Evolutionary conservation across 2,329 filamentous ascomycete genomes (phyloP), one percentile per base, ranked within the genome.

Genomic region (Fusarium agapanthi): DNA sequence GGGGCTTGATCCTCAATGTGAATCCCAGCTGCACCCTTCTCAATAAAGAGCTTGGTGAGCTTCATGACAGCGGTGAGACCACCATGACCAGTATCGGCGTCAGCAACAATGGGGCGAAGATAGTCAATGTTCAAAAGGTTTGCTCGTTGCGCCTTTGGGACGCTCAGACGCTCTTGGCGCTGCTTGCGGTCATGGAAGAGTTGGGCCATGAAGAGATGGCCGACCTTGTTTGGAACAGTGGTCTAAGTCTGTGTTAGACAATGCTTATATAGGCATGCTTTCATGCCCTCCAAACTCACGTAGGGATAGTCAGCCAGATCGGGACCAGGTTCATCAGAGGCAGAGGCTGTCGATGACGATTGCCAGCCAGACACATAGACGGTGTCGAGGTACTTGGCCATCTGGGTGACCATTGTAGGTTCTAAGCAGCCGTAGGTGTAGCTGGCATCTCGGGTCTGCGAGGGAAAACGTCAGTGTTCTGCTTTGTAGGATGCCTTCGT

Each of bases 111-210:
- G 69, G 96, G 96, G 26, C 96, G 92, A 53, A 99, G 91, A 85
- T 96, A 99, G 85, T 99, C 96, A 79, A 95, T 87, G 82, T 97
- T 96, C 69, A 92, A 86, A 56, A 96, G 85, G 71, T 90, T 91
- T 75, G 85, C 84, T 63, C 96, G 93, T 79, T 95, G 88, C 30
- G 88, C 86, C 80, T 92, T 92, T 34, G 95, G 90, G 13, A 88
- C 91, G 73, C 90, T 92, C 58, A 98, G 85, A 67, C 96, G 94
- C 84, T 98, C 96, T 83, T 98, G 95, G 74, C 96, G 92, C 85
- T 99, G 96, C 86, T 99, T 99, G 80, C 96, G 93, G 88, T 99
- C 96, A 86, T 99, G 96, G 92, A 99, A 99, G 64, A 98, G 91
- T 85, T 99, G 96, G 20, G 96, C 95, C 90, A 97, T 95, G 90